phyloP scores from a whole-genome alignment of 139 green algal species.

The Chlorella vulgaris region DNA sequence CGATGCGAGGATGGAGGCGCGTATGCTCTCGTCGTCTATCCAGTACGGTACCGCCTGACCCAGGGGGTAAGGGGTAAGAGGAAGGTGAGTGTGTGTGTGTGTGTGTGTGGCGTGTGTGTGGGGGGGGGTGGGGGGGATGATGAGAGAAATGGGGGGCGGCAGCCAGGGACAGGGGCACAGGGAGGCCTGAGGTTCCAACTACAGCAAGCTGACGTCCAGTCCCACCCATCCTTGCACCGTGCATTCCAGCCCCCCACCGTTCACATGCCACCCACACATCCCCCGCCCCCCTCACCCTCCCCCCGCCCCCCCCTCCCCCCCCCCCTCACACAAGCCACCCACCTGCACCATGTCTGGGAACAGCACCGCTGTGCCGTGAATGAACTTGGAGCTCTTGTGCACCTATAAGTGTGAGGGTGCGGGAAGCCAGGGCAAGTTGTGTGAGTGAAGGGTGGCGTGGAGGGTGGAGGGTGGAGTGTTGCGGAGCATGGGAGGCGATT shows the following conservation, averaged over 20 bases:
- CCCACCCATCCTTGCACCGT: too few relatives aligned
- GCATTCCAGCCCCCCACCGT: too few relatives aligned
- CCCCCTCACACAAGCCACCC: neutral
- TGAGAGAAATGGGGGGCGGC: too few relatives aligned
- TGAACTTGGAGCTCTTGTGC: conserved; percentile 97
- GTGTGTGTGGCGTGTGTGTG: neutral
- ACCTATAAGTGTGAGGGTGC: conserved; percentile 44
- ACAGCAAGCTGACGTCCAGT: too few relatives aligned
- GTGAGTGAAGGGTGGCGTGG: too few relatives aligned
- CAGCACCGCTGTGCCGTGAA: conserved; percentile 83
- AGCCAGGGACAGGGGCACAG: too few relatives aligned
- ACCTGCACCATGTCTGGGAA: conserved; percentile 85
- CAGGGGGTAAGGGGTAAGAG: neutral
- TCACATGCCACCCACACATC: too few relatives aligned
- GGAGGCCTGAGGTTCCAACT: too few relatives aligned
- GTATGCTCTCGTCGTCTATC: conserved; percentile 89
- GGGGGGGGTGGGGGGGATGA: too few relatives aligned
- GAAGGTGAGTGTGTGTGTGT: neutral
- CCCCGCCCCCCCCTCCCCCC: neutral
- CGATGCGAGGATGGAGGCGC: conserved; percentile 65
- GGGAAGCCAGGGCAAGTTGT: neutral
- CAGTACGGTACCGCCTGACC: conserved; percentile 91
- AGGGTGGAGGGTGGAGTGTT: too few relatives aligned
- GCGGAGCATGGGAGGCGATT: too few relatives aligned
- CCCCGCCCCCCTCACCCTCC: neutral